Evolutionary conservation across 2,329 filamentous ascomycete species (phyloP).

Genomic region (Metarhizium robertsii): DNA sequence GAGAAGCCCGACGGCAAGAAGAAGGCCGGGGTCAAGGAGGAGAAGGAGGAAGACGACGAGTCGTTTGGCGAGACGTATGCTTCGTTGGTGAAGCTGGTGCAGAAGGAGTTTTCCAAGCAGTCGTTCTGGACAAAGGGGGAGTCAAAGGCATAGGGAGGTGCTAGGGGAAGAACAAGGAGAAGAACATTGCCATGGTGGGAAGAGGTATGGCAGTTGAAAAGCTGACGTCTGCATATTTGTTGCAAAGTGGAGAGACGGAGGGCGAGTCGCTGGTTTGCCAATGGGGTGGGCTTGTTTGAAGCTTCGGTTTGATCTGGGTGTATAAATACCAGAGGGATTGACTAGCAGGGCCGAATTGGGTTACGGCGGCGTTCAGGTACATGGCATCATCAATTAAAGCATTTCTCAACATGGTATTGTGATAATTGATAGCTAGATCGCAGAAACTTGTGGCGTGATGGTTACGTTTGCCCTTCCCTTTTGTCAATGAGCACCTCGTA

Average conservation of each 20-base stretch:
- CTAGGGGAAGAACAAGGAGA: too few relatives aligned
- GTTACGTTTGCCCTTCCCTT: too few relatives aligned
- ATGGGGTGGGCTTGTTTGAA: not conserved
- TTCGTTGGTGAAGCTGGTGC: constrained; percentile 54
- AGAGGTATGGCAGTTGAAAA: not conserved
- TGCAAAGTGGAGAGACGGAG: not conserved
- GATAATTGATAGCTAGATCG: not conserved
- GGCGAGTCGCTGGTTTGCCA: not conserved
- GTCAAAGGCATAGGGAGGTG: constrained; percentile 14
- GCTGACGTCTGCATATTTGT: not conserved
- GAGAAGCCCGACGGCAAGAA: constrained; percentile 43
- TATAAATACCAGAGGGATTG: constrained; percentile 24
- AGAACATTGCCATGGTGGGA: not conserved
- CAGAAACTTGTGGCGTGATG: too few relatives aligned
- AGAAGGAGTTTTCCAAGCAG: constrained; percentile 56
- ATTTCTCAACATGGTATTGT: not conserved
- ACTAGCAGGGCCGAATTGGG: constrained; percentile 18
- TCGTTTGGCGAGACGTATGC: constrained; percentile 56
- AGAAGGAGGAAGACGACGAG: constrained; percentile 40
- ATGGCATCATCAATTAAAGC: constrained; percentile 13
- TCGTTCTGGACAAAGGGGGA: constrained; percentile 37
- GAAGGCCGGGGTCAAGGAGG: constrained; percentile 32
- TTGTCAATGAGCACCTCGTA: too few relatives aligned
- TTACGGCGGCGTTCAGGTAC: constrained; percentile 30
- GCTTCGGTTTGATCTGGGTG: constrained; percentile 21